phyloP scores from a whole-genome alignment of 768 basidiomycete species.

The Lactarius hengduanensis region DNA sequence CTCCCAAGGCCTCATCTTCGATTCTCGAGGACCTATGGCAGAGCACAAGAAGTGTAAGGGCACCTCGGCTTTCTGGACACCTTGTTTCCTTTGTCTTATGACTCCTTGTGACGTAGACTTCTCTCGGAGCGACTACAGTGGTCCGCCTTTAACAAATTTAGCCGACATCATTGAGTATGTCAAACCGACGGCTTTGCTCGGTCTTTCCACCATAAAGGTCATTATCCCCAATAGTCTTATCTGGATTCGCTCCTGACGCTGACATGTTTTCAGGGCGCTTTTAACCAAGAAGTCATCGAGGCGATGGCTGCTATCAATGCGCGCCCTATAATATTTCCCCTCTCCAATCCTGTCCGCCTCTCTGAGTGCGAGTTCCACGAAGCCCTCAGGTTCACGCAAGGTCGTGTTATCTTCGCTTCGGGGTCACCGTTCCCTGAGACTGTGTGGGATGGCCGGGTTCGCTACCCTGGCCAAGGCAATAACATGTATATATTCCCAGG shows the following conservation, averaged over 20 bases:
- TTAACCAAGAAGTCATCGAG: slow-evolving; percentile 66
- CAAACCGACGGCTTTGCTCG: slow-evolving; percentile 85
- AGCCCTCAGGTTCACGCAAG: slow-evolving; percentile 68
- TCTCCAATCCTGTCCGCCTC: slow-evolving; percentile 84
- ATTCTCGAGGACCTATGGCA: slow-evolving; percentile 67
- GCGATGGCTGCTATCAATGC: slow-evolving; percentile 78
- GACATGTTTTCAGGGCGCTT: slow-evolving; percentile 54
- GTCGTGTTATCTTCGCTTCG: slow-evolving; percentile 79
- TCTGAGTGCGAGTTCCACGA: slow-evolving; percentile 81
- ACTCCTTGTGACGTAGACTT: slow-evolving; percentile 53
- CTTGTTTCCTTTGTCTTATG: slow-evolving; percentile 8
- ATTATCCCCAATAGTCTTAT: not conserved
- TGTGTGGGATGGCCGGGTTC: slow-evolving; percentile 49
- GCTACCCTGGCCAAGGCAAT: slow-evolving; percentile 88
- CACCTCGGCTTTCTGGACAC: not conserved
- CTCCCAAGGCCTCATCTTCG: slow-evolving; percentile 82
- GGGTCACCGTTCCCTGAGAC: slow-evolving; percentile 82
- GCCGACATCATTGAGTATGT: slow-evolving; percentile 78
- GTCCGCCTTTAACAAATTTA: slow-evolving; percentile 71
- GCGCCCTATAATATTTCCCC: slow-evolving; percentile 88
- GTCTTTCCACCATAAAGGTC: slow-evolving; percentile 81
- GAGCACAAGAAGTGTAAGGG: slow-evolving; percentile 79
- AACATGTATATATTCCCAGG: slow-evolving; percentile 89
- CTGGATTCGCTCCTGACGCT: not conserved
- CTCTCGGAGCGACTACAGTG: slow-evolving; percentile 75